A percentile compares a stretch with the other conserved stretches of the same genome.
Conservation (phyloP, 2,329 filamentous ascomycete genomes). For the Furcasterigmium sp. region DNA sequence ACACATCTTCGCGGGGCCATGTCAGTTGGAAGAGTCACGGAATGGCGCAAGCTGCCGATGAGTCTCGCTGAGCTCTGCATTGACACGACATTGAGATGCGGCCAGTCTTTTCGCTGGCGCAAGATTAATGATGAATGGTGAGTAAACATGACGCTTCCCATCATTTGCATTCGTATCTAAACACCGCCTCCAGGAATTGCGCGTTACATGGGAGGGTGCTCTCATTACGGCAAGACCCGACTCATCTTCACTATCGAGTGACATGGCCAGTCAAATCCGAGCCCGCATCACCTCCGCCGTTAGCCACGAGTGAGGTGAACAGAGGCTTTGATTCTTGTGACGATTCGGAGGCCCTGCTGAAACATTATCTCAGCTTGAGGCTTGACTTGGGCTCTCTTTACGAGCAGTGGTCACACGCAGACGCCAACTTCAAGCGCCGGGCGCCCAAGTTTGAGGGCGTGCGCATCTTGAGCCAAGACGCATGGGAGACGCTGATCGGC, state of each 20-base stretch:
- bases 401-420: constrained; percentile 76
- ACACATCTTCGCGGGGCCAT: too few relatives aligned
- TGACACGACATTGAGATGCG: constrained; percentile 88
- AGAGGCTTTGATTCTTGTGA: constrained; percentile 37
- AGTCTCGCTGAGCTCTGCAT: constrained; percentile 84
- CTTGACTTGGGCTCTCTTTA: constrained; percentile 76
- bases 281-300: constrained; percentile 8
- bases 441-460: constrained; percentile 86
- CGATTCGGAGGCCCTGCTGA: constrained; percentile 68
- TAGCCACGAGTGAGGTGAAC: neutral
- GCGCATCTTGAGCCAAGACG: constrained; percentile 87
- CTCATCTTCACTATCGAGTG: constrained; percentile 73
- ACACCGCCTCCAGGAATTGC: constrained; percentile 77
- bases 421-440: constrained; percentile 83
- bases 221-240: constrained; percentile 75
- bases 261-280: constrained; percentile 43
- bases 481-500: constrained; percentile 88
- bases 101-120: constrained; percentile 95
- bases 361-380: constrained; percentile 81
- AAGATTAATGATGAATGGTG: constrained; percentile 82
- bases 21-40: constrained; percentile 48
- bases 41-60: constrained; percentile 85
- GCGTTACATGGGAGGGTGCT: constrained; percentile 81
- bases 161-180: too few relatives aligned
- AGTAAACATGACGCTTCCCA: too few relatives aligned